Evolutionary conservation across 2,329 filamentous ascomycete genomes (phyloP), one percentile per base, ranked within the genome.

Genomic region (Xylaria sp.): DNA sequence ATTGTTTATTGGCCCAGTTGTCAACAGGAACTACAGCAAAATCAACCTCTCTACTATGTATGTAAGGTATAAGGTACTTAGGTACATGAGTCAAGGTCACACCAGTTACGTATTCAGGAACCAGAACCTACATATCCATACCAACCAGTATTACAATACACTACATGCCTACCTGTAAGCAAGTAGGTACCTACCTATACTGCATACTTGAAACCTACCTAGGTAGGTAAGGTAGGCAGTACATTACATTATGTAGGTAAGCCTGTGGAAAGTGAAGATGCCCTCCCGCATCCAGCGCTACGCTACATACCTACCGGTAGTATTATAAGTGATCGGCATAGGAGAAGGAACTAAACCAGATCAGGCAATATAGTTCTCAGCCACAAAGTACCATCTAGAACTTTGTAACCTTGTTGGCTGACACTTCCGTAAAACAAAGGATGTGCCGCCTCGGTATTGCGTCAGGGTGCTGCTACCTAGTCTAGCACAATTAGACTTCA

Each of bases 381-480:
- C 61, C 55, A 64, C 58, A 61, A 38, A 42, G 47, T 9, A 53
- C 47, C 44, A 65, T 61, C 57, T 65, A 51, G 63, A 65, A 65
- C 56, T 45, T 2, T 42, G 6, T 7, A 29, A 38, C 36, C 17
- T 29, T 13, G n/a, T 22, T 5, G 13, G 42, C 42, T 45, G 20
- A 11, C 20, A 22, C 1, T 27, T 33, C 15, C 25, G 5, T 42
- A 27, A 22, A 33, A 45, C n/a, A n/a, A n/a, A 53, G 50, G 31
- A 50, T 4, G 17, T 20, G 25, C 31, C 11, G 17, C 27, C 36
- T 38, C 33, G 7, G 36, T 13, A 10, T 55, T 55, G 22, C 53
- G 53, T 55, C 29, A 55, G 33, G 10, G 20, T 39, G 36, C 33
- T 54, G 50, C 11, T 33, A 51, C 49, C 49, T 51, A 51, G 49